Base-by-base conservation (phyloP, 2,329 filamentous ascomycete species). In the Chaetoscypha palmicola region DNA sequence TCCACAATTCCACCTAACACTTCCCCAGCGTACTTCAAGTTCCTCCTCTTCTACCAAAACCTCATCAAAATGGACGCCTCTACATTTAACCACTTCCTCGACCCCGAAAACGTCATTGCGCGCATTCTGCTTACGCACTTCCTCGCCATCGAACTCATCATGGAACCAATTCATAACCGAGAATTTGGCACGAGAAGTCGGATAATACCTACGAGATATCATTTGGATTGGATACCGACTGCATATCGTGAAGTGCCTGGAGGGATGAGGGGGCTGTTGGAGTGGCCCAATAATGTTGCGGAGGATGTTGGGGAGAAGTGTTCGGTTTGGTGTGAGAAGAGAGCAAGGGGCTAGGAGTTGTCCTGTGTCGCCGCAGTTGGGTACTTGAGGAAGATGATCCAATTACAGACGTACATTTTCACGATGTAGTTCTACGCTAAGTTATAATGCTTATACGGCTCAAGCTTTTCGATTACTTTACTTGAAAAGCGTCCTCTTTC, bases 41-140 rank as follows among this genome's bases (percentile, higher is more conserved):
- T 71, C 34, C 62, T 65, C n/a, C 43, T 57, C 1, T 53, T 69
- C 5, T 71, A 70, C 54, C 64, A 63, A 43, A 46, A 56, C 3
- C 65, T 69, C 26, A 66, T 66, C 20, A 48, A 58, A 4, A 63
- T 70, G 57, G 60, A 60, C 2, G 62, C 67, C 36, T 59, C 61
- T 2, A 55, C 64, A 14, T 72, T 73, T 46, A 60, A 64, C 32
- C 56, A 59, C 1, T 70, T 73, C 53, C 61, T 71, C 45, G 59
- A 67, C 32, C 60, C 66, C 0, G 54, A 57, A 30, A 72, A 73
- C 41, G 54, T 54, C 34, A 49, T 67, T 3, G 62, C 67, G 1
- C 67, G 66, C 21, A 64, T 72, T 3, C 55, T 73, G 4, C 61
- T 72, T 4, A 61, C 66, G 5, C 68, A 72, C 50, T 72, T 70